These are phyloP conservation scores for Capsella bursapastoris DNA, from an alignment of 345 rosid species.

Conservation along the genomic window DNA sequence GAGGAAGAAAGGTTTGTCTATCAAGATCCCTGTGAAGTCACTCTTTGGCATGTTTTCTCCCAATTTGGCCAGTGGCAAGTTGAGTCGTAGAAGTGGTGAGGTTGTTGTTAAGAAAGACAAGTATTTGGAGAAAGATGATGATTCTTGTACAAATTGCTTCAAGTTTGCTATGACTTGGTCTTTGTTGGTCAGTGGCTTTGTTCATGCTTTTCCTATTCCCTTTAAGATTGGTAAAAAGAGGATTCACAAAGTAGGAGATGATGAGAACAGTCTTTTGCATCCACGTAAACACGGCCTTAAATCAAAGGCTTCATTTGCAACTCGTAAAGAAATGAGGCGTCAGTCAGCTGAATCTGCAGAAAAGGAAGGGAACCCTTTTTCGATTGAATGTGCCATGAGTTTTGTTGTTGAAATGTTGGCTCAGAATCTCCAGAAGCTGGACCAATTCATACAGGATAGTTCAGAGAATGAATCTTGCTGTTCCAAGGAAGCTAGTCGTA, in stretches of 20 bases:
- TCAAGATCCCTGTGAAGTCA: constrained; percentile 62
- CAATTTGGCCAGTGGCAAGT: constrained; percentile 49
- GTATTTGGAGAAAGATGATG: constrained; percentile 52
- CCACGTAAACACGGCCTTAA: constrained; percentile 39
- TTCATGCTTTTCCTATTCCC: constrained; percentile 68
- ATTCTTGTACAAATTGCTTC: constrained; percentile 70
- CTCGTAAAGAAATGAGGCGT: constrained; percentile 44
- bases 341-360: constrained; percentile 27
- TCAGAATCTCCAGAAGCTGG: constrained; percentile 71
- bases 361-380: constrained; percentile 51
- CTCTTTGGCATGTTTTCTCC: constrained; percentile 56
- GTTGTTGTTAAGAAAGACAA: constrained; percentile 48
- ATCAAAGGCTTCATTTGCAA: constrained; percentile 41
- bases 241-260: constrained; percentile 52
- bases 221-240: constrained; percentile 59
- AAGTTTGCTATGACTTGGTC: constrained; percentile 80
- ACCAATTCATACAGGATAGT: constrained; percentile 53
- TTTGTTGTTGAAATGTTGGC: constrained; percentile 59
- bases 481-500: constrained; percentile 45
- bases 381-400: constrained; percentile 61
- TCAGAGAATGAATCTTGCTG: constrained; percentile 40
- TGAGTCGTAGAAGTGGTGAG: constrained; percentile 39
- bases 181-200: constrained; percentile 69
- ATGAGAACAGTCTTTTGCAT: constrained; percentile 40
- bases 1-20: constrained; percentile 59